These are phyloP conservation scores for Durusdinium trenchii DNA, from an alignment of 73 alveolate genomes.

Conservation along the genomic window DNA sequence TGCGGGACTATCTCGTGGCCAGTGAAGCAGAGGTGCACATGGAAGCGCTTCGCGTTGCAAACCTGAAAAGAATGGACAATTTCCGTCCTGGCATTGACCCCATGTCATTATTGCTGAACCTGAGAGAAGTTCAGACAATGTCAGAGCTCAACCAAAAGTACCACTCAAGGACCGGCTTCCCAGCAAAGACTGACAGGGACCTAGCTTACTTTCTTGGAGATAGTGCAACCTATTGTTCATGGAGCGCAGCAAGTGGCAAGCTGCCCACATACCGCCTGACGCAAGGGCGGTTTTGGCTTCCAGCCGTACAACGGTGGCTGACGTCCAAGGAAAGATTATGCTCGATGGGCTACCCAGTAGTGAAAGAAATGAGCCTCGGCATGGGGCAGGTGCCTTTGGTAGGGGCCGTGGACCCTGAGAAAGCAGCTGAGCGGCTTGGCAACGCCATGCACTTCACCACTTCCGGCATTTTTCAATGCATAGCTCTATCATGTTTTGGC, in stretches of 20 bases:
- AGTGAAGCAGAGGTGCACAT: not conserved
- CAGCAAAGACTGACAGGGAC: not conserved
- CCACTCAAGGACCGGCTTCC: not conserved
- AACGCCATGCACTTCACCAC: constrained; percentile 14
- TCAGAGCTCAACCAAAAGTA: not conserved
- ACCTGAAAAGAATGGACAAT: too few relatives aligned
- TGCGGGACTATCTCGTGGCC: not conserved
- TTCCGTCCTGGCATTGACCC: not conserved
- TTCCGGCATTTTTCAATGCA: not conserved
- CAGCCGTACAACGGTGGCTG: not conserved
- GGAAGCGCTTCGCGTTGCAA: not conserved
- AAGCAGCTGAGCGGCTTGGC: not conserved
- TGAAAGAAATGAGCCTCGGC: not conserved
- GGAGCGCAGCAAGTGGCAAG: not conserved
- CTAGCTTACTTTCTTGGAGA: not conserved
- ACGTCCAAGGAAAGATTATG: not conserved
- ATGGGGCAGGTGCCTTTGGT: not conserved
- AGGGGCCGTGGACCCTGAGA: not conserved
- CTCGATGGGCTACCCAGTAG: not conserved
- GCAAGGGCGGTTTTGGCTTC: not conserved
- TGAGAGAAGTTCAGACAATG: not conserved
- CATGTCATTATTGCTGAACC: not conserved
- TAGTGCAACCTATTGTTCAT: not conserved
- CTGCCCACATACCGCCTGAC: not conserved
- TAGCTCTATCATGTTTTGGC: not conserved